Evolutionary conservation across 352 stramenopile genomes (phyloP), one percentile per base, ranked within the genome.

Genomic region (Globisporangium barbulae): DNA sequence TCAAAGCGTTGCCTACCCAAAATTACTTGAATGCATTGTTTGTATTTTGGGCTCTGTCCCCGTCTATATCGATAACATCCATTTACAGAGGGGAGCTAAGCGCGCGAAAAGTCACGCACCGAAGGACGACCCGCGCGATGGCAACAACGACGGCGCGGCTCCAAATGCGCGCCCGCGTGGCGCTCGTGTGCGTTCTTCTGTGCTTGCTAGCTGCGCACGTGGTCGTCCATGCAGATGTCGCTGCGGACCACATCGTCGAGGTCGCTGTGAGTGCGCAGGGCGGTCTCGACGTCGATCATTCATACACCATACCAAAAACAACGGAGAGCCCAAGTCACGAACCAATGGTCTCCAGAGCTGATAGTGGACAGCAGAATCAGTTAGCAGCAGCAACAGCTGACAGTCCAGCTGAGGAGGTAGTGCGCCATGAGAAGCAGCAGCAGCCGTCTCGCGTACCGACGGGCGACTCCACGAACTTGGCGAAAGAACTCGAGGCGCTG

Each of bases 401-500:
- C 22, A 5, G 10, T 5, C 10, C 22, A 37, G 13, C 10, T 7
- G n/a, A 33, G 22, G 48, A 54, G 48, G 12, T 13, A 31, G 8
- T 1, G 10, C 8, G 35, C 0, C 35, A 31, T 25, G 7, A 53
- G 2, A n/a, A 37, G 50, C 22, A 53, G 35, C 22, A 53, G 9
- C 12, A 35, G 19, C 8, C 7, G 6, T 19, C 9, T 19, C 50
- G 12, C 30, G 50, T 47, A 0, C 41, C n/a, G 41, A 37, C 5
- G 31, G 8, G 31, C n/a, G 19, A 47, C 31, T 37, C 22, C 8
- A 30, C 35, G 2, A 55, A 30, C 13, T 12, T 52, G 5, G 35
- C 59, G 19, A 58, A 68, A 9, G 72, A 85, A 39, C 53, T 85
- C 25, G 56, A 57, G 25, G 59, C 44, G 10, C 44, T 82, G n/a